Base-by-base conservation (phyloP, 805 yeast species). In the Pichia gijzeniarum region DNA sequence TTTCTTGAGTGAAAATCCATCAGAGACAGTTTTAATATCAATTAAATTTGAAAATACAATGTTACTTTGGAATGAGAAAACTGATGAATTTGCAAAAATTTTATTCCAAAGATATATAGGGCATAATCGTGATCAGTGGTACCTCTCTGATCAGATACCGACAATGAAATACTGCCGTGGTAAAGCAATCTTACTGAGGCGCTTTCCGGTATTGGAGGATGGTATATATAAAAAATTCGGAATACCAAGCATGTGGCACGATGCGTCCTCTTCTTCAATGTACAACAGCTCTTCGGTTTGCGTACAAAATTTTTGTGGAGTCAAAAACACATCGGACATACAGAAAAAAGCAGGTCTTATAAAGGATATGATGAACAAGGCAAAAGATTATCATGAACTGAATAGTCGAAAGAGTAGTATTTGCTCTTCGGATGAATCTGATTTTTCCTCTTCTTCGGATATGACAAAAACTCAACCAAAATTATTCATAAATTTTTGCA, bases 301-400 rank as follows among this genome's bases (percentile, higher is more conserved):
- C 20, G 85, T 84, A 16, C 93, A 85, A 63, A 93, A 85, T 62
- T 83, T 71, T 67, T 81, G 85, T 64, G 89, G 82, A 59, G 69
- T 85, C 47, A 67, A 71, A 48, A 60, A 64, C 34, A 69, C 65
- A 8, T 69, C 67, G 7, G 87, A 78, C 53, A 72, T 83, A 47
- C 60, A 69, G 16, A 75, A 71, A 54, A 85, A 85, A 60, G 71
- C 76, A 17, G 63, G 64, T 9, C 79, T 76, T 54, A 77, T 84
- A 51, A 77, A 75, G 56, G 69, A 73, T 27, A 72, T 80, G 57
- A 67, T 81, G 35, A 60, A 70, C 34, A 70, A 70, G 41, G 85
- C 91, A 2, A 59, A 60, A 30, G 69, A 75, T 19, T 44, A 53
- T 37, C 42, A 45, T 25, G 72, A 18, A 16, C 17, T 8, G 10